Percentiles rank a stretch among this genome's conserved stretches.
phyloP scores from a whole-genome alignment of 352 stramenopile species.

The Pythium vanterpoolii region DNA sequence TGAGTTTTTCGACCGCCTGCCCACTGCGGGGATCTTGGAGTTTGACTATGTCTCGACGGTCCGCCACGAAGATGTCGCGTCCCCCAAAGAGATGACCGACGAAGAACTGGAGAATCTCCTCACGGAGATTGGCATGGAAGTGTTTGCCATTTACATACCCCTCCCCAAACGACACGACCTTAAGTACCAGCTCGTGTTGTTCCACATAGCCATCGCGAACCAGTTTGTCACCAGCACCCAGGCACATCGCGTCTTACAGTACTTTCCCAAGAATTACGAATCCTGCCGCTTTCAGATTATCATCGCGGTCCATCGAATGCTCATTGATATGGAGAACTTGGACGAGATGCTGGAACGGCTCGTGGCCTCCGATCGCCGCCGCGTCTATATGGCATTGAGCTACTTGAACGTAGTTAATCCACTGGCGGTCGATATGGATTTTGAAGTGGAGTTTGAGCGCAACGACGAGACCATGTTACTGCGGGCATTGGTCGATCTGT shows the following conservation, averaged over 20 bases:
- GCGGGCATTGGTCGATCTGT: conserved; percentile 58
- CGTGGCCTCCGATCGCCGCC: conserved; percentile 28
- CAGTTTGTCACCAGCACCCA: conserved; percentile 38
- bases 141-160: conserved; percentile 69
- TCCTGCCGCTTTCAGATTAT: conserved; percentile 46
- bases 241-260: conserved; percentile 59
- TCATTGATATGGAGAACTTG: conserved; percentile 68
- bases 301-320: conserved; percentile 49
- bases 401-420: conserved; percentile 66
- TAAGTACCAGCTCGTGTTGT: conserved; percentile 68
- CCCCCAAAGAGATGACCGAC: conserved; percentile 30
- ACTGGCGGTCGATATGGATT: conserved; percentile 63
- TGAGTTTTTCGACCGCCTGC: conserved; percentile 56
- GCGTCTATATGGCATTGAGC: conserved; percentile 45
- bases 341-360: conserved; percentile 58
- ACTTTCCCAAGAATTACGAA: conserved; percentile 72
- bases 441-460: conserved; percentile 61
- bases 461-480: conserved; percentile 66
- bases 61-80: conserved; percentile 42
- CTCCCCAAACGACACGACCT: conserved; percentile 65
- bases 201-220: conserved; percentile 58
- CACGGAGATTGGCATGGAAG: conserved; percentile 49
- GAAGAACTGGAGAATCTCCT: conserved; percentile 38
- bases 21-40: conserved; percentile 48
- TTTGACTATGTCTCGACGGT: conserved; percentile 67